These are phyloP conservation scores for Daldinia concentrica DNA, from an alignment of 495 filamentous ascomycete genomes.

Conservation along the genomic window DNA sequence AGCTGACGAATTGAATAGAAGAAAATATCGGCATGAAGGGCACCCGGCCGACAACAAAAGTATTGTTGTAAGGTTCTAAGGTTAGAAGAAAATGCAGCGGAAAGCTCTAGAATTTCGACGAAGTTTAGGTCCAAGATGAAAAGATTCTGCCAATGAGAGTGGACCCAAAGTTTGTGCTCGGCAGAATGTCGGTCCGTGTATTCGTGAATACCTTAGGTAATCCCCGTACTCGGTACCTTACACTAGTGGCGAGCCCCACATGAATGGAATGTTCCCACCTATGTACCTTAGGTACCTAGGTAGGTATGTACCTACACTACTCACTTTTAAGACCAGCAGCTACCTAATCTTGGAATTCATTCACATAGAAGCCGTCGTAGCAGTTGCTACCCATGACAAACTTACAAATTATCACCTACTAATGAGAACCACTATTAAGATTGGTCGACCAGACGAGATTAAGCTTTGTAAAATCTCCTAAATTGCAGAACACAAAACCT, in stretches of 20 bases:
- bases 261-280: no score
- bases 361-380: no score
- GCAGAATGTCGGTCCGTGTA: background rate
- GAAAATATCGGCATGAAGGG: constrained; percentile 43
- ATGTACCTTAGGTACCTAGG: no score
- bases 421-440: background rate
- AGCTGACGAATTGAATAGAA: constrained; percentile 36
- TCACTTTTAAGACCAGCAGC: no score
- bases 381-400: background rate
- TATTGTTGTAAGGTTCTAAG: constrained; percentile 19
- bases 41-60: constrained; percentile 33
- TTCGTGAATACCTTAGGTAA: no score
- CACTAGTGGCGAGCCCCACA: no score
- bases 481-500: background rate
- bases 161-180: background rate
- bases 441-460: background rate
- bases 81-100: constrained; percentile 38
- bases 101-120: constrained; percentile 50
- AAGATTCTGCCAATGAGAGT: background rate
- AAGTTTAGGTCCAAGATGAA: constrained; percentile 32
- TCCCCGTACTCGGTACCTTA: no score
- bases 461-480: background rate
- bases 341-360: no score
- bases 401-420: background rate
- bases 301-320: no score